Conservation (phyloP, 345 rosid genomes). For the Brassica incana region DNA sequence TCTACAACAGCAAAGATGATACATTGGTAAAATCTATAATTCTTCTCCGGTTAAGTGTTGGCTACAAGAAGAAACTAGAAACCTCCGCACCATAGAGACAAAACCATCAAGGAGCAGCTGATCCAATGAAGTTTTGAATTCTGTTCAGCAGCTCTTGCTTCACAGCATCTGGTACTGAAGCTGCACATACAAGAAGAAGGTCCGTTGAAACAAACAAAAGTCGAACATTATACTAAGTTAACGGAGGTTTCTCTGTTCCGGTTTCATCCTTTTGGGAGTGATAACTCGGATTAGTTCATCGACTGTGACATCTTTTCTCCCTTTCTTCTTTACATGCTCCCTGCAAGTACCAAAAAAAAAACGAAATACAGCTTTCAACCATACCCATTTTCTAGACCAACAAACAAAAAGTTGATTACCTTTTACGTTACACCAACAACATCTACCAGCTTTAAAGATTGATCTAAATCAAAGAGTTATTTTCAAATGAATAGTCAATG, state of each 20-base stretch:
- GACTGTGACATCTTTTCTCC: constrained; percentile 68
- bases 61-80: neutral
- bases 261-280: constrained; percentile 50
- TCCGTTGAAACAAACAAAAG: neutral
- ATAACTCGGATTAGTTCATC: constrained; percentile 80
- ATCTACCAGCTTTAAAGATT: neutral
- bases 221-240: neutral
- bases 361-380: neutral
- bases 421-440: neutral
- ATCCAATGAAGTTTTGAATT: constrained; percentile 54
- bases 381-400: neutral
- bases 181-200: constrained; percentile 42
- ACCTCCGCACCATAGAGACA: neutral
- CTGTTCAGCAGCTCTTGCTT: constrained; percentile 72
- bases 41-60: neutral
- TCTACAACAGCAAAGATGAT: constrained; percentile 24
- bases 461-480: neutral
- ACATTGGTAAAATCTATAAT: neutral
- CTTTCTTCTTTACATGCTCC: constrained; percentile 74
- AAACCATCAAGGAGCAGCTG: constrained; percentile 39
- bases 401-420: neutral
- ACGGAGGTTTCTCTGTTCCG: neutral
- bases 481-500: neutral
- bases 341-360: constrained; percentile 32
- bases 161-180: constrained; percentile 65